Percentiles rank a stretch among this genome's conserved stretches.
Conservation (phyloP, 805 yeast genomes). For the Kazachstania africana region DNA sequence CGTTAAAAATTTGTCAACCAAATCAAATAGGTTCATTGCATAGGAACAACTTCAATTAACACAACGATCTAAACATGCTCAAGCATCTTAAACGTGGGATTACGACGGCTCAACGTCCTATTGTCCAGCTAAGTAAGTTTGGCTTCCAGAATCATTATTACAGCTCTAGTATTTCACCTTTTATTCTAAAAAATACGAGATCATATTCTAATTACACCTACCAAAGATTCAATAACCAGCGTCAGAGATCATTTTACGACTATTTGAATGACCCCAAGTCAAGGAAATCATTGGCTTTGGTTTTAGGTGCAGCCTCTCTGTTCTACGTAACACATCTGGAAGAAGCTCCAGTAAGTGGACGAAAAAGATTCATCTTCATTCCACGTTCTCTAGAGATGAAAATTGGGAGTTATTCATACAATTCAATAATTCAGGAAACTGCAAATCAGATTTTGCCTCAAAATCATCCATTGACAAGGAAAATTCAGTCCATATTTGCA, state of each 20-base stretch:
- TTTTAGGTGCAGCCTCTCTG: slow-evolving; percentile 26
- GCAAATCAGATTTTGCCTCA: slow-evolving; percentile 44
- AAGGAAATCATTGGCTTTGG: slow-evolving; percentile 24
- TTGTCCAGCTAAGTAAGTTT: too few relatives aligned
- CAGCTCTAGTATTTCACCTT: too few relatives aligned
- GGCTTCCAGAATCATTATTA: too few relatives aligned
- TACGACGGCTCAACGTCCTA: too few relatives aligned
- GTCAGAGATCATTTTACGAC: slow-evolving; percentile 5
- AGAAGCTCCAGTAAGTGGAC: slow-evolving; percentile 69
- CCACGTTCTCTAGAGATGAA: slow-evolving; percentile 51
- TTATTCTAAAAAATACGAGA: too few relatives aligned
- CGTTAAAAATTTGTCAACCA: too few relatives aligned
- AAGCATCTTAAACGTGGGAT: too few relatives aligned
- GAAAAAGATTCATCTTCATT: slow-evolving; percentile 61
- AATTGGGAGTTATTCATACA: slow-evolving; percentile 55
- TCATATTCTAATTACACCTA: too few relatives aligned
- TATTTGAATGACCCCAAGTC: slow-evolving; percentile 19
- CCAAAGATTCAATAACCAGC: slow-evolving; percentile 12
- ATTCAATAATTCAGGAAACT: slow-evolving; percentile 46
- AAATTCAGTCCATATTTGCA: slow-evolving; percentile 52
- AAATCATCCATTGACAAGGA: slow-evolving; percentile 44
- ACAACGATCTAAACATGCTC: too few relatives aligned
- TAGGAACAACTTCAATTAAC: too few relatives aligned
- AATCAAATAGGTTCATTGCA: too few relatives aligned
- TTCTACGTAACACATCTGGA: slow-evolving; percentile 47